A percentile compares a stretch with the other conserved stretches of the same genome.
Conservation (phyloP, 495 filamentous ascomycete genomes). For the Talaromyces adpressus region DNA sequence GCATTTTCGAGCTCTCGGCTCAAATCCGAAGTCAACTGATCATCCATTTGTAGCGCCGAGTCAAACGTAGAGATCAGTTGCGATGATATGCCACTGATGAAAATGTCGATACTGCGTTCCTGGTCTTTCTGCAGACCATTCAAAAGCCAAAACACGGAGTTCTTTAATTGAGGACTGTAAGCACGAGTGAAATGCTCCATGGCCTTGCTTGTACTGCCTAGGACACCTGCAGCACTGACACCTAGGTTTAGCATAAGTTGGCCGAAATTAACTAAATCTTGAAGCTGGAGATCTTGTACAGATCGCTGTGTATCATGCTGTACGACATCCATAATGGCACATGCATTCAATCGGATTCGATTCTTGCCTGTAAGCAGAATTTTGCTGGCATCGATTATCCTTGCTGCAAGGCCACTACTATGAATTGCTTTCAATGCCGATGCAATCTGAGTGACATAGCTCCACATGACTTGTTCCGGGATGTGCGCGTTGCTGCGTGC, state of each 20-base stretch:
- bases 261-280: constrained; percentile 84
- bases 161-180: constrained; percentile 68
- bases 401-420: constrained; percentile 68
- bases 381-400: constrained; percentile 77
- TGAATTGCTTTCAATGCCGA: constrained; percentile 85
- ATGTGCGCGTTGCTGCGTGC: constrained; percentile 44
- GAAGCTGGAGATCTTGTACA: constrained; percentile 70
- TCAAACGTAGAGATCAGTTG: constrained; percentile 68
- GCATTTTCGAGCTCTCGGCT: constrained; percentile 83
- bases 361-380: constrained; percentile 64
- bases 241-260: constrained; percentile 74
- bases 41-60: constrained; percentile 63
- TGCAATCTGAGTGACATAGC: constrained; percentile 88
- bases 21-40: constrained; percentile 63
- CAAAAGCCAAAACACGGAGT: constrained; percentile 71
- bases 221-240: constrained; percentile 50
- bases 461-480: constrained; percentile 78
- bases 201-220: constrained; percentile 50
- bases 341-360: constrained; percentile 83
- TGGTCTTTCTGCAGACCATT: constrained; percentile 40
- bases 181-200: constrained; percentile 65
- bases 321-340: constrained; percentile 80
- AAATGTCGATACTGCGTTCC: constrained; percentile 65
- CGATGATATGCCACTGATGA: constrained; percentile 66
- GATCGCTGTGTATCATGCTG: constrained; percentile 62